Base-by-base conservation (phyloP, 208 protist genomes). In the Wallacemonas sp. region DNA sequence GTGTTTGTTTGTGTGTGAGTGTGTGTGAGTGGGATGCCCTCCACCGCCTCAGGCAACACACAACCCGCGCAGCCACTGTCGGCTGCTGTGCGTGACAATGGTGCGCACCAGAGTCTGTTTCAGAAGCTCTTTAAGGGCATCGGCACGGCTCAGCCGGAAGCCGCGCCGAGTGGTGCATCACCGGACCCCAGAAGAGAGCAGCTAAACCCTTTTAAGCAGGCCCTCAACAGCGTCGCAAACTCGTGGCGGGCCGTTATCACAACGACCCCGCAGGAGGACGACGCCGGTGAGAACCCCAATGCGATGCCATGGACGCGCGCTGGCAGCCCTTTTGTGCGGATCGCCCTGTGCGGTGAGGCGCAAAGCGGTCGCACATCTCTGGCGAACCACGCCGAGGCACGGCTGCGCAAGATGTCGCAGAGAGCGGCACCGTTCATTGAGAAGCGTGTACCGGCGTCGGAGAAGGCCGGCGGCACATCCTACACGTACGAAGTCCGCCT, bases 301-400 rank as follows among this genome's bases (percentile, higher is more conserved):
- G n/a, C n/a, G n/a, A n/a, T n/a, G 34, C 24, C 57, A 24, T 37
- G 50, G 52, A 65, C 29, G 8, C 32, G 39, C 46, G 30, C 33
- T 22, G 38, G 38, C 0, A 19, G 44, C 21, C 32, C 53, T 1
- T 32, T 37, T 24, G 60, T 58, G 24, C 52, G 60, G 21, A 65
- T 68, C 12, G 38, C 21, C 8, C 26, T 75, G 9, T 52, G 62
- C 15, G 69, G 69, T 22, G 62, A 75, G 24, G 24, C 39, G 26
- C 24, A 59, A 12, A 75, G 69, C 52, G 69, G 69, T 10, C 69
- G 61, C 17, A 68, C 55, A 38, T 39, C 69, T 0, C 32, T 75
- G 33, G 69, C 69, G 22, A 3, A 53, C 22, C 42, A 54, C 30
- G 68, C 39, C 10, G 60, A 57, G 19, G 26, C 15, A n/a, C 50